Base-by-base conservation (phyloP, 805 yeast species). In the Candida chauliodis region DNA sequence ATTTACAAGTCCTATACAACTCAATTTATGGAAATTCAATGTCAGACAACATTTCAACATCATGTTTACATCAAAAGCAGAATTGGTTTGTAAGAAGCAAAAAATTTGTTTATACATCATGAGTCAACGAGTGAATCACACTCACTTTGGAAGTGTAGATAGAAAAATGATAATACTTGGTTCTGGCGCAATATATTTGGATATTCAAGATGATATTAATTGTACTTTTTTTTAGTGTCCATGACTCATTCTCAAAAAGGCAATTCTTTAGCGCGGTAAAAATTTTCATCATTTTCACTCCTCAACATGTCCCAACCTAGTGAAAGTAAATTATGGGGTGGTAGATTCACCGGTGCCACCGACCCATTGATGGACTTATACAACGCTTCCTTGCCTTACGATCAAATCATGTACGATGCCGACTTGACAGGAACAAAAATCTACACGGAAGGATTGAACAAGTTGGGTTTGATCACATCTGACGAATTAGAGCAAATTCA, bases 291-390 rank as follows among this genome's bases (percentile, higher is more conserved):
- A 19, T 26, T 4, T 10, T 27, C 15, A 14, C 16, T 7, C 11
- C 15, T 15, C 17, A 33, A 15, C 21, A 34, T 34, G 37, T 17
- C 37, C 16, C 40, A 37, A 37, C 80, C 81, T 48, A 65, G 81
- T 20, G 89, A 83, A 64, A 73, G 70, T 52, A 90, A 81, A 61
- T 71, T 91, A 48, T 91, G 99, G 99, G 99, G 99, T 53, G 99
- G 98, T 53, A 79, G 99, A 64, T 91, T 91, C 68, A 91, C 97
- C 44, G 98, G 95, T 3, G 91, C 91, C 46, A 81, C 95, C 20
- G 99, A 93, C 54, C 99, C 99, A 3, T 70, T 93, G 56, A 93
- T 93, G 99, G 95, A 93, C 58, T 72, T 91, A 37, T 93, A 95
- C 72, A 93, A 93, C 65, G 96, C 97, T 1, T 91, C 98, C 1